These are phyloP conservation scores for Przewalskia tangutica DNA, from an alignment of 257 asterid genomes.

Conservation along the genomic window DNA sequence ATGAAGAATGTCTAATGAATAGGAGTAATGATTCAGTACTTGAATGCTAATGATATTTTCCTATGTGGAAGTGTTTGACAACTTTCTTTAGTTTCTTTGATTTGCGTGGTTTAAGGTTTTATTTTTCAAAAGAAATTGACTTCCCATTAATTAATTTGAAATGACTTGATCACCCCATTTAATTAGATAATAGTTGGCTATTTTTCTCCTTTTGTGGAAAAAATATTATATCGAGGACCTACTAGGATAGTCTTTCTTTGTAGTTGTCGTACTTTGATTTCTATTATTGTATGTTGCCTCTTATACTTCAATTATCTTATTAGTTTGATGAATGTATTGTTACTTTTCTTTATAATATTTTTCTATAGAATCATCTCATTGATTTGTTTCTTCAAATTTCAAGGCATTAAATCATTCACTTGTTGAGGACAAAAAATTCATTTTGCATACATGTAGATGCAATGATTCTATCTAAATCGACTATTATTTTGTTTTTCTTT, in stretches of 20 bases:
- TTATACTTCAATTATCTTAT: too few species aligned
- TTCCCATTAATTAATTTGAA: background rate
- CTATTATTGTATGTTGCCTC: too few species aligned
- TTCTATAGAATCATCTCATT: background rate
- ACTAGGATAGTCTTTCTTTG: too few species aligned
- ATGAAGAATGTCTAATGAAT: slow-evolving; percentile 9
- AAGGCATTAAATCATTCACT: background rate
- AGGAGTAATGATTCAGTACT: slow-evolving; percentile 17
- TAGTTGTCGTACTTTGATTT: too few species aligned
- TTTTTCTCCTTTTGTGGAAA: background rate
- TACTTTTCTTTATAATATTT: too few species aligned
- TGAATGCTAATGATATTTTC: slow-evolving; percentile 28
- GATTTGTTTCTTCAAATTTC: background rate
- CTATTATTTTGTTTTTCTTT: background rate
- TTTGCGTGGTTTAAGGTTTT: background rate
- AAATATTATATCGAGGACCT: too few species aligned
- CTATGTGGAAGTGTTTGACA: background rate
- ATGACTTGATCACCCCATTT: background rate
- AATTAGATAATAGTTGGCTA: background rate
- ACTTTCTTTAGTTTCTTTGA: background rate
- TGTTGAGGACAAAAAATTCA: background rate
- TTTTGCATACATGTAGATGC: background rate
- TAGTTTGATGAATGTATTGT: too few species aligned
- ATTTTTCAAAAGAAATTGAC: background rate
- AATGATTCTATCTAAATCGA: background rate